Base-by-base conservation (phyloP, 2,329 filamentous ascomycete species). In the Xylaria polymorpha region DNA sequence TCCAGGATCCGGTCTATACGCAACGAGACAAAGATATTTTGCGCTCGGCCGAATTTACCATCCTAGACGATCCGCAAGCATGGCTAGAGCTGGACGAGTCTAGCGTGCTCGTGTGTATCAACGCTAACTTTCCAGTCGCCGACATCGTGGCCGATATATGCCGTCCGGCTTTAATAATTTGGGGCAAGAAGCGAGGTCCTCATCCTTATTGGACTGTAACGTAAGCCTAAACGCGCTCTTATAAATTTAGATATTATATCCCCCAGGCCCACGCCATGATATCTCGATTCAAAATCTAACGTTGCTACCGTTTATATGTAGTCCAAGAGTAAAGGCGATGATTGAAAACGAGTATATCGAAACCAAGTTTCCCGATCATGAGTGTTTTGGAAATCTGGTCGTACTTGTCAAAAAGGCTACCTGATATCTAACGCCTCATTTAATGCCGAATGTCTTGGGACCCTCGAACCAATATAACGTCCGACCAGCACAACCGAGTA, bases 121-220 rank as follows among this genome's bases (percentile, higher is more conserved):
- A 39, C 18, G 50, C 70, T 48, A 20, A 62, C 25, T 18, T 71
- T 55, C 73, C 72, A 35, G 39, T 73, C 4, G 65, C 69, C 41
- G 64, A 73, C 39, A 74, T 73, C 51, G 71, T 73, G 56, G 67
- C 59, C 67, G 73, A 73, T 63, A 70, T 64, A 39, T 74, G 73
- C 58, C 70, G 69, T 50, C 73, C 69, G 41, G 66, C 59, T 63
- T 66, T 73, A 20, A 71, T 72, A 41, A 68, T 59, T 46, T 44
- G 44, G 43, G 29, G 60, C 46, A 50, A 29, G 51, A 58, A 59
- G 58, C 48, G n/a, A 46, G 46, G 22, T 35, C 41, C 39, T n/a
- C 56, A 58, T 58, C 51, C 51, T 55, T 39, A 55, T 55, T 55
- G 29, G 51, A 55, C 51, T 37, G 51, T 55, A 55, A 55, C 48